Evolutionary conservation across 345 rosid species (phyloP).

Genomic region (Leavenworthia alabamica): DNA sequence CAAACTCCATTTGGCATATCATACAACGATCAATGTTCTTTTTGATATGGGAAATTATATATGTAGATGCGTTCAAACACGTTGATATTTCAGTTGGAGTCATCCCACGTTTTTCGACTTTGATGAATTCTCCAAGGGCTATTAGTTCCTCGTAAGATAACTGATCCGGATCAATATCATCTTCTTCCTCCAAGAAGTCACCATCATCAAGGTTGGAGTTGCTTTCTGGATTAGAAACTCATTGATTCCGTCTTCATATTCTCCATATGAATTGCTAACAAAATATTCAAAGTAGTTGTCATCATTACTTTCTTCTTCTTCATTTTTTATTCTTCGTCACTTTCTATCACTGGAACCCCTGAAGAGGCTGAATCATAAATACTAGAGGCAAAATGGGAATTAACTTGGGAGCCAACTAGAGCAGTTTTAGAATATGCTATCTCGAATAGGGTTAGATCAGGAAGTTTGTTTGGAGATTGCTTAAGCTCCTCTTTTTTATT

Average conservation of each 20-base stretch:
- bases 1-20: constrained; percentile 70
- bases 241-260: constrained; percentile 14
- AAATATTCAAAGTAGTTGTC: constrained; percentile 43
- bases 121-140: constrained; percentile 60
- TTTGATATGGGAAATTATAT: constrained; percentile 1
- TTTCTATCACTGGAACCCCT: constrained; percentile 30
- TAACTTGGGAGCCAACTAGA: constrained; percentile 18
- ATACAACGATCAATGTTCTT: constrained; percentile 56
- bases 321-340: constrained; percentile 31
- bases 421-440: constrained; percentile 28
- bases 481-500: constrained; percentile 13
- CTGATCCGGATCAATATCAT: constrained; percentile 64
- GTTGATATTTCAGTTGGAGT: constrained; percentile 35
- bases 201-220: constrained; percentile 30
- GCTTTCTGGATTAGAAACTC: constrained; percentile 45
- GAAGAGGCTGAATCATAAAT: constrained; percentile 1
- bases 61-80: constrained; percentile 28
- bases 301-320: constrained; percentile 13
- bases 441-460: constrained; percentile 25
- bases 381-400: neutral
- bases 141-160: constrained; percentile 66
- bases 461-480: constrained; percentile 12
- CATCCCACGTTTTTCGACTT: constrained; percentile 55
- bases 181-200: constrained; percentile 38
- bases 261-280: constrained; percentile 34